phyloP scores from a whole-genome alignment of 2,329 filamentous ascomycete species.

The Simplicillium aogashimaense region DNA sequence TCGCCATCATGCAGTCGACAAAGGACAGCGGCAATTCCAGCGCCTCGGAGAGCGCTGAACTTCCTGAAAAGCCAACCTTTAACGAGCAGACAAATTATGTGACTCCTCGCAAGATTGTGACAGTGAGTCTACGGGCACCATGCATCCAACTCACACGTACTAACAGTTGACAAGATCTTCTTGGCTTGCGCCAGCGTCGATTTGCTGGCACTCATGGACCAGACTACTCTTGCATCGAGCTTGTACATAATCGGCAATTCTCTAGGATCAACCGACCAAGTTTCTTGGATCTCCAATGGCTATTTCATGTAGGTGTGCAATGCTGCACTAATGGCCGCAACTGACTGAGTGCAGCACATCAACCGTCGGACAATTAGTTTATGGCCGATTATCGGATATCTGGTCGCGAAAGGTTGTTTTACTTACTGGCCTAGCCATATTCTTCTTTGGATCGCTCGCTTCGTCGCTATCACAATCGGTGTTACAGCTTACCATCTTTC shows the following conservation, averaged over 20 bases:
- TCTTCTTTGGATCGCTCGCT: constrained; percentile 32
- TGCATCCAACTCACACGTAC: not conserved
- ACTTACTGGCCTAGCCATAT: constrained; percentile 26
- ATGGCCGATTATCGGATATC: constrained; percentile 35
- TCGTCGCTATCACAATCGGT: constrained; percentile 29
- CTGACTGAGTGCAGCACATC: constrained; percentile 22
- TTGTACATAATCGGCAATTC: constrained; percentile 43
- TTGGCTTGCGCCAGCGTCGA: constrained; percentile 46
- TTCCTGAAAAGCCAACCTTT: constrained; percentile 21
- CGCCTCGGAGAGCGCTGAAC: constrained; percentile 10
- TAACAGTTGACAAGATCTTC: constrained; percentile 34
- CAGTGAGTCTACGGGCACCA: constrained; percentile 18
- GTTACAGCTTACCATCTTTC: constrained; percentile 29
- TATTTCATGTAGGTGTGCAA: constrained; percentile 39
- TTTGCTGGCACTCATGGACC: constrained; percentile 45
- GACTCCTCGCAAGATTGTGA: constrained; percentile 37
- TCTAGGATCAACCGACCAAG: constrained; percentile 35
- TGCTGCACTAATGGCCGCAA: not conserved
- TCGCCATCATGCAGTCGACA: constrained; percentile 3
- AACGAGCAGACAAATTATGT: constrained; percentile 49
- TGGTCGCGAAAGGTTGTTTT: constrained; percentile 33
- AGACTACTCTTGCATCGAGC: constrained; percentile 45
- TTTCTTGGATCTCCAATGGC: constrained; percentile 44
- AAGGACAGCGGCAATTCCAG: constrained; percentile 6
- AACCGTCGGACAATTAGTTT: constrained; percentile 34